Evolutionary conservation across 73 alveolate genomes (phyloP), one percentile per base, ranked within the genome.

Genomic region (Paramecium sonneborni): DNA sequence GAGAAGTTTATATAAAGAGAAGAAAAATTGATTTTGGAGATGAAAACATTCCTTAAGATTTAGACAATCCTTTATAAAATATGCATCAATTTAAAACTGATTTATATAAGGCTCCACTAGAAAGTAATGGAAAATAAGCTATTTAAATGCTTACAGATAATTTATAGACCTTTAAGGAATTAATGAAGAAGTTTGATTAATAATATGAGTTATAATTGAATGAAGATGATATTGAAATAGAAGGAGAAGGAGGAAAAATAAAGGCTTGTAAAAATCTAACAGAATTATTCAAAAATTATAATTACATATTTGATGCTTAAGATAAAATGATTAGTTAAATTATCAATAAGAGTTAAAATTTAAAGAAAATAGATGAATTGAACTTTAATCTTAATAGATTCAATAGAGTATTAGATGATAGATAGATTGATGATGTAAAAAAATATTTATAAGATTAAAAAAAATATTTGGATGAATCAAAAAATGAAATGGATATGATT

Each of bases 271-370:
- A 70, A 28, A 32, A 28, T 14, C 34, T 70, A 32, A 35, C 55
- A 15, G 86, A 70, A 14, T 70, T 70, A 32, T 70, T 70, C 28
- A 70, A 70, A 28, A 70, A 70, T 21, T 70, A 70, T 35, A 70
- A 70, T 35, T 70, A 12, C 14, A 70, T 70, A 3, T 70, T 70
- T 28, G 86, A 70, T 32, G 55, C 55, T 28, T 70, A 70, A 35
- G 86, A 70, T 32, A 70, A 70, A 48, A 70, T 70, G 86, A 70
- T 70, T 28, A 35, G 26, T 70, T 70, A 70, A 35, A 70, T 70
- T 28, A 35, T 70, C 4, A 35, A 14, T 21, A 70, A 70, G 32
- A 32, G 58, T 28, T 32, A 70, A 70, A 32, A 32, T 7, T n/a
- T 70, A 15, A 28, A 32, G 15, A 70, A 35, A n/a, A 70, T 35